Conservation (phyloP, 768 basidiomycete genomes). For the Lentinula sp. region DNA sequence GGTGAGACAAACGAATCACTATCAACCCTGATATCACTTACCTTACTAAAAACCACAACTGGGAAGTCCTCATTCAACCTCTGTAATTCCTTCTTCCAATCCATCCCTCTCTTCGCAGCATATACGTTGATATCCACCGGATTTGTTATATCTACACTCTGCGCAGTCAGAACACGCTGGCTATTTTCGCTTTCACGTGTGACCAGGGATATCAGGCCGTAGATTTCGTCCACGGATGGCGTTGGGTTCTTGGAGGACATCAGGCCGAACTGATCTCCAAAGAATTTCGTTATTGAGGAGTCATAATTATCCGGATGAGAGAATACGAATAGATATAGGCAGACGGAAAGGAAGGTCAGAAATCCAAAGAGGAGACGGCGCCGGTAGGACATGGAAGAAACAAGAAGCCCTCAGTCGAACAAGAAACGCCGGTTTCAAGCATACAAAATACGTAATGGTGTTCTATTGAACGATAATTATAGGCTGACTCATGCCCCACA, state of each 20-base stretch:
- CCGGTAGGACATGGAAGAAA: background rate
- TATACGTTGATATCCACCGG: conserved; percentile 51
- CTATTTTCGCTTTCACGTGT: conserved; percentile 36
- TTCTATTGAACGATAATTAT: too few species aligned
- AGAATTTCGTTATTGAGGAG: background rate
- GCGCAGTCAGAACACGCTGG: conserved; percentile 31
- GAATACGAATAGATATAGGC: conserved; percentile 19
- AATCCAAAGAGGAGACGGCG: background rate
- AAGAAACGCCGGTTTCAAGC: too few species aligned
- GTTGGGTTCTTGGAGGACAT: background rate
- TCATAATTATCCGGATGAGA: conserved; percentile 22
- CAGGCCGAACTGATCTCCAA: background rate
- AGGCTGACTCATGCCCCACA: background rate
- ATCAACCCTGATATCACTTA: conserved; percentile 20
- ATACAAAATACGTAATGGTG: too few species aligned
- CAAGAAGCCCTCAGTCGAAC: background rate
- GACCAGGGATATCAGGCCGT: conserved; percentile 64
- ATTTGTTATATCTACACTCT: conserved; percentile 38
- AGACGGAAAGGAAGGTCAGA: background rate
- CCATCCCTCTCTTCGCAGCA: conserved; percentile 34
- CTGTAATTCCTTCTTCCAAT: conserved; percentile 38
- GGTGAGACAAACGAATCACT: background rate
- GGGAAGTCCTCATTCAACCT: conserved; percentile 47
- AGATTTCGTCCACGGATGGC: conserved; percentile 50
- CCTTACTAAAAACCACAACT: conserved; percentile 80